Conservation (phyloP, 2,329 filamentous ascomycete species). For the Fusarium sp. region DNA sequence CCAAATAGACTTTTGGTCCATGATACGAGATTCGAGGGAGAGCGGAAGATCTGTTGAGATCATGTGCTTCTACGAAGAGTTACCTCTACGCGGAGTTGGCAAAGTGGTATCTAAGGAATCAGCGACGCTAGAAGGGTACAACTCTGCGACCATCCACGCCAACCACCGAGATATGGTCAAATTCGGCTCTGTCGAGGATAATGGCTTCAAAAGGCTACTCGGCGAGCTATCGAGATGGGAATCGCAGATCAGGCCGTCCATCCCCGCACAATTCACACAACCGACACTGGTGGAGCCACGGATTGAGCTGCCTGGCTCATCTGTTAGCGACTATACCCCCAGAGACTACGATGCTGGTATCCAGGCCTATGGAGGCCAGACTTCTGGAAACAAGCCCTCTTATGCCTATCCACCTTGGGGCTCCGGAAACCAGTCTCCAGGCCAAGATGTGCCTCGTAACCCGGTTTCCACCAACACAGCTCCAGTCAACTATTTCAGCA, state of each 20-base stretch:
- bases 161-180: conserved; percentile 42
- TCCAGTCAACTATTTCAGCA: background rate
- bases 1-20: conserved; percentile 42
- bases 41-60: conserved; percentile 38
- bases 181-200: conserved; percentile 39
- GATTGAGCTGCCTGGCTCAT: background rate
- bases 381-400: background rate
- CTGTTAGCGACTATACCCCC: background rate
- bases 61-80: conserved; percentile 53
- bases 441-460: background rate
- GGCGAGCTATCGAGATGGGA: conserved; percentile 31
- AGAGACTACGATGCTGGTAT: background rate
- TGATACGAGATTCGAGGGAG: conserved; percentile 42
- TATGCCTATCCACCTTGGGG: background rate
- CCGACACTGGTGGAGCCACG: background rate
- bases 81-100: conserved; percentile 42
- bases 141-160: conserved; percentile 44
- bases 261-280: background rate
- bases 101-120: conserved; percentile 47
- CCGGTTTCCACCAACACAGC: background rate
- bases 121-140: conserved; percentile 47
- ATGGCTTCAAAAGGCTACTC: conserved; percentile 46
- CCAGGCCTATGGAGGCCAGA: background rate
- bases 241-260: background rate
- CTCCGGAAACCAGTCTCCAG: background rate